phyloP scores from a whole-genome alignment of 352 stramenopile genomes.

The Sclerospora graminicola region DNA sequence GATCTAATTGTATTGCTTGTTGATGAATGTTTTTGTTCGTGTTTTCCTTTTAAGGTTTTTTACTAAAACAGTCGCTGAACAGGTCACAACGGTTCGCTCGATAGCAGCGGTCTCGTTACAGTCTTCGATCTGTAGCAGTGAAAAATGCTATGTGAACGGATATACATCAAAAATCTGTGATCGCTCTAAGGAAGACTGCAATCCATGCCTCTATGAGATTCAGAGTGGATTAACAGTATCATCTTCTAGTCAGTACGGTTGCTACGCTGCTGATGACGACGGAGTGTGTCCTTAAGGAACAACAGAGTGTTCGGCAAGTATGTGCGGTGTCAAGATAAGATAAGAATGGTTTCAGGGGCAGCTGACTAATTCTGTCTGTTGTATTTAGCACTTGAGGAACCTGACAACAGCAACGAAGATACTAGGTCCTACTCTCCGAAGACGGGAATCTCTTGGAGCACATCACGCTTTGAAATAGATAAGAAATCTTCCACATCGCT shows the following conservation, averaged over 20 bases:
- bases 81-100: conserved; percentile 12
- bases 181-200: conserved; percentile 29
- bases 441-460: too few species aligned
- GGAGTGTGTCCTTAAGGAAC: conserved; percentile 29
- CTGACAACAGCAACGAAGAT: too few species aligned
- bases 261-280: conserved; percentile 26
- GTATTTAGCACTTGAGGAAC: too few species aligned
- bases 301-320: conserved; percentile 29
- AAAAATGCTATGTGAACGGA: conserved; percentile 40
- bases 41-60: background rate
- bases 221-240: conserved; percentile 14
- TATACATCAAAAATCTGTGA: conserved; percentile 34
- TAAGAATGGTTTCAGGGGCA: too few species aligned
- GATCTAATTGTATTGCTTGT: too few species aligned
- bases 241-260: conserved; percentile 31
- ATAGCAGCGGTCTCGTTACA: conserved; percentile 1
- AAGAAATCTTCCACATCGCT: too few species aligned
- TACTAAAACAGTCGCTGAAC: conserved; percentile 8
- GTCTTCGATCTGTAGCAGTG: conserved; percentile 22
- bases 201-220: conserved; percentile 28
- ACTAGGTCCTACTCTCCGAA: too few species aligned
- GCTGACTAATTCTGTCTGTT: too few species aligned
- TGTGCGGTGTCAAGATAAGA: too few species aligned
- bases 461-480: too few species aligned
- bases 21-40: too few species aligned